Percentiles rank a stretch among this genome's conserved stretches.
These are phyloP conservation scores for Fraxinus platypoda DNA, from an alignment of 305 asterid species.

Conservation along the genomic window DNA sequence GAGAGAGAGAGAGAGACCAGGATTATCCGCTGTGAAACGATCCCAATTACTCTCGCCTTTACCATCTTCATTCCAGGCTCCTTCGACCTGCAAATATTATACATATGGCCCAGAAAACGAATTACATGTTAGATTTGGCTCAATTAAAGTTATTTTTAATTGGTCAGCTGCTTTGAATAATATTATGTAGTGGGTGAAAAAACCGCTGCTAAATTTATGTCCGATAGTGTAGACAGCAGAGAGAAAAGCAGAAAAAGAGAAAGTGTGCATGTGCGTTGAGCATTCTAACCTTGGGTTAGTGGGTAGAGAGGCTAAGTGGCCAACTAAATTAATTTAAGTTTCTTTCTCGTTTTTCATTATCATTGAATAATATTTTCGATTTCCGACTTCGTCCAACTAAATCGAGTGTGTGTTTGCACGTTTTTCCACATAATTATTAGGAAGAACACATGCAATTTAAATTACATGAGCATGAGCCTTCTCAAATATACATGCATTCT, in stretches of 20 bases:
- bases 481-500: not conserved
- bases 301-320: not conserved
- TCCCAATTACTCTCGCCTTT: conserved; percentile 28
- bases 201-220: too few species aligned
- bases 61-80: conserved; percentile 16
- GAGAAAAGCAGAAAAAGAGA: too few species aligned
- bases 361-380: not conserved
- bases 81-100: conserved; percentile 16
- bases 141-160: not conserved
- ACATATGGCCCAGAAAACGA: not conserved
- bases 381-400: not conserved
- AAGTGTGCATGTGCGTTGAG: too few species aligned
- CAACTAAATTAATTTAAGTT: not conserved
- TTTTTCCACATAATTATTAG: not conserved
- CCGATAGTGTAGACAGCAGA: too few species aligned
- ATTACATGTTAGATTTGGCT: not conserved
- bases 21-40: conserved; percentile 4
- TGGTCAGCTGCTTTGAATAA: not conserved
- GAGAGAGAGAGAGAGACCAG: conserved; percentile 11
- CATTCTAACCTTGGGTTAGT: too few species aligned
- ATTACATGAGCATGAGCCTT: not conserved
- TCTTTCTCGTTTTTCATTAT: not conserved
- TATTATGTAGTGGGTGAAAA: not conserved
- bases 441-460: not conserved
- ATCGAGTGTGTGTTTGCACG: not conserved